Evolutionary conservation across 2,329 filamentous ascomycete genomes (phyloP).

Genomic region (Calonectria hongkongensis): DNA sequence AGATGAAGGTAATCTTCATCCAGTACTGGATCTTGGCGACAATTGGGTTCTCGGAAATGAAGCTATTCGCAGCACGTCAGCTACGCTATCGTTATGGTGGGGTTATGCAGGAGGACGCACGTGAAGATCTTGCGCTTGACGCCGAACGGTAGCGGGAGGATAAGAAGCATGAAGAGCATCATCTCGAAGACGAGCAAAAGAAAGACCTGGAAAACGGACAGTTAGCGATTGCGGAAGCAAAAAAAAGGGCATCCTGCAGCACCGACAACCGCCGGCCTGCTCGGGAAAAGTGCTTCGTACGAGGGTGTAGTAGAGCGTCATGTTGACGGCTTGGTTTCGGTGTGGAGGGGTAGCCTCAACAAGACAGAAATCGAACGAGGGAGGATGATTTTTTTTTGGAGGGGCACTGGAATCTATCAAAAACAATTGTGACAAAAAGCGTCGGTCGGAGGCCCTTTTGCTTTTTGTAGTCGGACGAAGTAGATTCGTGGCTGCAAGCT

Average conservation of each 20-base stretch:
- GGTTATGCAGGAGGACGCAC: conserved; percentile 63
- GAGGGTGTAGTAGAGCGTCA: conserved; percentile 76
- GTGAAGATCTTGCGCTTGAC: conserved; percentile 89
- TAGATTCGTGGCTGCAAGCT: conserved; percentile 31
- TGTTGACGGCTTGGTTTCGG: conserved; percentile 61
- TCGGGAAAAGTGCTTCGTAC: conserved; percentile 59
- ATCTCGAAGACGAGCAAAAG: conserved; percentile 89
- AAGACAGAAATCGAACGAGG: conserved; percentile 24
- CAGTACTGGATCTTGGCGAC: conserved; percentile 98
- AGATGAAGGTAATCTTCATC: conserved; percentile 99
- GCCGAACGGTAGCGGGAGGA: conserved; percentile 91
- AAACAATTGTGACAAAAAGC: conserved; percentile 7
- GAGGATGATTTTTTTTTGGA: not conserved
- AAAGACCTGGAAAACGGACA: conserved; percentile 79
- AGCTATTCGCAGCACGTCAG: conserved; percentile 69
- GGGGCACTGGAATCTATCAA: conserved; percentile 17
- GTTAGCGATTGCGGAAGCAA: conserved; percentile 37
- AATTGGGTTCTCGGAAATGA: conserved; percentile 91
- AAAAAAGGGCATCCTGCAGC: not conserved
- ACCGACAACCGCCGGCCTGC: not conserved
- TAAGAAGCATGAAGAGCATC: conserved; percentile 85
- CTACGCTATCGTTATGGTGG: not conserved
- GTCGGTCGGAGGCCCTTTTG: conserved; percentile 26
- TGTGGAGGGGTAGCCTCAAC: conserved; percentile 50
- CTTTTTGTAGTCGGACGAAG: conserved; percentile 32